Evolutionary conservation across 2,329 filamentous ascomycete genomes (phyloP).

Genomic region (Geoglossum cookeanum): DNA sequence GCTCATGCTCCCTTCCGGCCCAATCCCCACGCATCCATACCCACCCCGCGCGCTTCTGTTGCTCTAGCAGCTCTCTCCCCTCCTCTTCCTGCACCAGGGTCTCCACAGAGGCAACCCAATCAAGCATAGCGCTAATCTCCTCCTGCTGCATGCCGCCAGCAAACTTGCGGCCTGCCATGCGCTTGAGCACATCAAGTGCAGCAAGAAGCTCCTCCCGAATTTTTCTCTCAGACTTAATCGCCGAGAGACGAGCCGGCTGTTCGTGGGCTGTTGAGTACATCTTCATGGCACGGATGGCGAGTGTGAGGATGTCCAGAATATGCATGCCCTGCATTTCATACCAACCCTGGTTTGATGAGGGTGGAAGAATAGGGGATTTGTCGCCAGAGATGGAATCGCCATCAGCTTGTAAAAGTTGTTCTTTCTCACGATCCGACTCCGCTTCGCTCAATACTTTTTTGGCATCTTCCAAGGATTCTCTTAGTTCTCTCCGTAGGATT

Average conservation of each 20-base stretch:
- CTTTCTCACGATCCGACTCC: neutral
- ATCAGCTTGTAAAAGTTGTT: neutral
- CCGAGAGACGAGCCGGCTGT: constrained; percentile 62
- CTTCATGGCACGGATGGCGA: constrained; percentile 90
- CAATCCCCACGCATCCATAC: constrained; percentile 66
- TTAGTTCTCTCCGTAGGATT: constrained; percentile 52
- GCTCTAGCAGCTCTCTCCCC: constrained; percentile 55
- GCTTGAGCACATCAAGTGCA: constrained; percentile 79
- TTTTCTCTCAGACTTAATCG: constrained; percentile 72
- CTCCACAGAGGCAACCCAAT: constrained; percentile 65
- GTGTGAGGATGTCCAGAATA: constrained; percentile 76
- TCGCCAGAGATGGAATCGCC: neutral
- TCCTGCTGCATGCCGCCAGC: constrained; percentile 60
- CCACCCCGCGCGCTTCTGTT: constrained; percentile 54
- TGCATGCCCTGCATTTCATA: constrained; percentile 82
- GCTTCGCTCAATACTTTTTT: constrained; percentile 1
- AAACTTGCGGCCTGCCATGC: constrained; percentile 78
- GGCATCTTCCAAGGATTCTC: constrained; percentile 37
- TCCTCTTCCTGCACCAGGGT: constrained; percentile 61
- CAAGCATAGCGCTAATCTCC: constrained; percentile 55
- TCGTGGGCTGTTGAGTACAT: constrained; percentile 93
- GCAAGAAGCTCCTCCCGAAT: constrained; percentile 68
- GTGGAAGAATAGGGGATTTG: constrained; percentile 13
- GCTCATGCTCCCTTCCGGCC: constrained; percentile 51
- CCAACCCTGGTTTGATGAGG: constrained; percentile 39